Evolutionary conservation across 2,329 filamentous ascomycete species (phyloP).

Genomic region (Chaetomium olivaceum): DNA sequence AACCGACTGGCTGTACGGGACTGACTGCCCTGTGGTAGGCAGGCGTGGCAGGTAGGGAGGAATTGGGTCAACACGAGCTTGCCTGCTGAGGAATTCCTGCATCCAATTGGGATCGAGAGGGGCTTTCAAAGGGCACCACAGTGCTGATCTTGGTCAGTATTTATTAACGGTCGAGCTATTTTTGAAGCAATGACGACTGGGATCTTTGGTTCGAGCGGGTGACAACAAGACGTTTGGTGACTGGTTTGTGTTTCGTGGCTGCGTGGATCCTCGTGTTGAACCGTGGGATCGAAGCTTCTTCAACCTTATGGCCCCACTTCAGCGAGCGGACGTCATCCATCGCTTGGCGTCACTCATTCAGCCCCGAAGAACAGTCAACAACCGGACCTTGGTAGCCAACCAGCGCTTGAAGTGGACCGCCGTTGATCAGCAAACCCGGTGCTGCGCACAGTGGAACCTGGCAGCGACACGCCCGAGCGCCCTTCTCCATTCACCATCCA

Average conservation of each 20-base stretch:
- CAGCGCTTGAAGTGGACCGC: constrained; percentile 9
- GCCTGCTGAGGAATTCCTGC: constrained; percentile 5
- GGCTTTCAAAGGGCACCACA: not conserved
- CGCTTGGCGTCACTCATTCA: constrained; percentile 1
- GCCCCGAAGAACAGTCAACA: not conserved
- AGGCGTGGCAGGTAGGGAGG: not conserved
- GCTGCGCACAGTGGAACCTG: not conserved
- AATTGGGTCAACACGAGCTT: not conserved
- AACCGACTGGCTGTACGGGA: not conserved
- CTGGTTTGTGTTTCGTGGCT: not conserved
- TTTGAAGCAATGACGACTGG: not conserved
- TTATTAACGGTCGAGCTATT: not conserved
- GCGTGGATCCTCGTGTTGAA: constrained; percentile 1
- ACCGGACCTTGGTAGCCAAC: constrained; percentile 6
- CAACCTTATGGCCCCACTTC: not conserved
- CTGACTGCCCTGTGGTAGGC: no score
- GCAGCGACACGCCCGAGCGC: not conserved
- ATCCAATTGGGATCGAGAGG: not conserved
- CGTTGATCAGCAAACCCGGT: constrained; percentile 3
- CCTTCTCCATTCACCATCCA: constrained; percentile 5
- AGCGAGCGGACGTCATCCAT: constrained; percentile 10
- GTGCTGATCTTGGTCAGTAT: not conserved
- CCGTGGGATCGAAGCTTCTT: not conserved
- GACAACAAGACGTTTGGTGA: not conserved
- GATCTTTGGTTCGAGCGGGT: not conserved